Conservation (phyloP, 1,284 basidiomycete genomes). For the Apiotrichum sp. region DNA sequence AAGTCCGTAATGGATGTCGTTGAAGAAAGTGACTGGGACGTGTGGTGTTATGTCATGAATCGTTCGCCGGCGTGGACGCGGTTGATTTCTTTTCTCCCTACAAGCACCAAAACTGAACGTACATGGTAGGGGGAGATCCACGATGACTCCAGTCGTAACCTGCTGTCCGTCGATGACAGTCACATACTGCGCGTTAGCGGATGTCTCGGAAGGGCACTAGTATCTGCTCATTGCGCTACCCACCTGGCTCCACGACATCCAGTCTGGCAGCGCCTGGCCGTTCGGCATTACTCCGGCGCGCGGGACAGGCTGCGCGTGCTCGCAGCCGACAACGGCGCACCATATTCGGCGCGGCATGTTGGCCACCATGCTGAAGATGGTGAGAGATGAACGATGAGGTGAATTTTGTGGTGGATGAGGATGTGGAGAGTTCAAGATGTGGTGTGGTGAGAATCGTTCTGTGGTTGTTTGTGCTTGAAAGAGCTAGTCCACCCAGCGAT, state of each 20-base stretch:
- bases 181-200: constrained; percentile 13
- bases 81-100: constrained; percentile 6
- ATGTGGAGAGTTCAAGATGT: not conserved
- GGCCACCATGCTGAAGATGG: not conserved
- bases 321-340: constrained; percentile 16
- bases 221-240: not conserved
- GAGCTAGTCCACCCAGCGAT: too few species aligned
- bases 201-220: too few species aligned
- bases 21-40: too few species aligned
- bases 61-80: not conserved
- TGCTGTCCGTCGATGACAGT: constrained; percentile 16
- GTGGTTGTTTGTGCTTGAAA: too few species aligned
- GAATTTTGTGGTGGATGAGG: not conserved
- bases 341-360: constrained; percentile 7
- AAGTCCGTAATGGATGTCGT: not conserved
- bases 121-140: constrained; percentile 27
- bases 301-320: not conserved
- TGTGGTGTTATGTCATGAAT: too few species aligned
- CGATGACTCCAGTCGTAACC: constrained; percentile 22
- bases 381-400: not conserved
- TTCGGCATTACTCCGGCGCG: constrained; percentile 16
- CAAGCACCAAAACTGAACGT: constrained; percentile 4
- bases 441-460: too few species aligned
- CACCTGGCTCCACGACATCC: constrained; percentile 24
- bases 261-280: constrained; percentile 24